These are phyloP conservation scores for Penicillium sp. DNA, from an alignment of 2,329 filamentous ascomycete genomes.

Conservation along the genomic window DNA sequence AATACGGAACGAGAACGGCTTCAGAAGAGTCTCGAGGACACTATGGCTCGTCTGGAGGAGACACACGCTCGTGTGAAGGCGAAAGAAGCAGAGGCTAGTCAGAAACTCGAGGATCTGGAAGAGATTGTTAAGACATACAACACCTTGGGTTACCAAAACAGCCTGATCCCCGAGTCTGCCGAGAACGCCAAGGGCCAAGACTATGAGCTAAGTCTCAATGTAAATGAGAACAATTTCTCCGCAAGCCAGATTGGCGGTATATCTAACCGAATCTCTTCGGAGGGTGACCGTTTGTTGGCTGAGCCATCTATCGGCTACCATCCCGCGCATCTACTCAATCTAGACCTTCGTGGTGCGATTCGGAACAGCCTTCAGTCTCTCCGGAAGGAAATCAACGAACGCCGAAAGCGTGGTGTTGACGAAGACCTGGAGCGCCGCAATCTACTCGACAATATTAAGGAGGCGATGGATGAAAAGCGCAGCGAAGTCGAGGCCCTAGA, in stretches of 20 bases:
- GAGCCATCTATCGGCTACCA: slow-evolving; percentile 87
- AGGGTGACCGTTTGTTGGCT: slow-evolving; percentile 77
- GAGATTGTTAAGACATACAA: slow-evolving; percentile 89
- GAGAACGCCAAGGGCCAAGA: slow-evolving; percentile 82
- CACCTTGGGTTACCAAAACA: slow-evolving; percentile 89
- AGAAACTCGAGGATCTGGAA: slow-evolving; percentile 90
- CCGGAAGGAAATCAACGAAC: slow-evolving; percentile 89
- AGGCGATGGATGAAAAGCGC: slow-evolving; percentile 94
- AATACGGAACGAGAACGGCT: slow-evolving; percentile 91
- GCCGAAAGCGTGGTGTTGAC: slow-evolving; percentile 79
- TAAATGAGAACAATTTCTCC: slow-evolving; percentile 80
- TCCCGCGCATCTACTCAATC: slow-evolving; percentile 82
- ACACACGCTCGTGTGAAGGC: slow-evolving; percentile 80
- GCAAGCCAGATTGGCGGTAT: slow-evolving; percentile 60
- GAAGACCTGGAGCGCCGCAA: slow-evolving; percentile 94
- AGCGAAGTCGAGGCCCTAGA: slow-evolving; percentile 90
- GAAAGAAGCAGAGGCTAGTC: slow-evolving; percentile 84
- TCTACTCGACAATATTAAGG: slow-evolving; percentile 89
- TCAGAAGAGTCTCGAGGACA: slow-evolving; percentile 83
- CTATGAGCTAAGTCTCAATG: slow-evolving; percentile 82
- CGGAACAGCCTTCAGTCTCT: slow-evolving; percentile 78
- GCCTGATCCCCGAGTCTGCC: slow-evolving; percentile 82
- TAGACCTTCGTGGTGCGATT: slow-evolving; percentile 82
- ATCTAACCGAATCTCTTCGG: slow-evolving; percentile 51
- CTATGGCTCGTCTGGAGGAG: slow-evolving; percentile 77